These are phyloP conservation scores for Proliferodiscus dingleyae DNA, from an alignment of 2,329 filamentous ascomycete genomes.

Conservation along the genomic window DNA sequence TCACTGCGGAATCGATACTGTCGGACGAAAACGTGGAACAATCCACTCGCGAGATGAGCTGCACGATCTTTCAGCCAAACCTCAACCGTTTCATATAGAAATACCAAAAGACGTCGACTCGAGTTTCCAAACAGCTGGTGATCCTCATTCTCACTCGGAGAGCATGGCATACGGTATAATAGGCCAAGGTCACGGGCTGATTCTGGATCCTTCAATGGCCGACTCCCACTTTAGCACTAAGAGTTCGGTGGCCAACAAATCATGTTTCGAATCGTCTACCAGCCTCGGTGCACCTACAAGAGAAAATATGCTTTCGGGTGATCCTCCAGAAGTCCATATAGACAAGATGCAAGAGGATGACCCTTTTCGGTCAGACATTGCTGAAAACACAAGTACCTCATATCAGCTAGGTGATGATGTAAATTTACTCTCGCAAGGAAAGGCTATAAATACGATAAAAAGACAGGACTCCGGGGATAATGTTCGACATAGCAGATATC, in stretches of 20 bases:
- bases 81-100: background rate
- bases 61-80: background rate
- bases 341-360: background rate
- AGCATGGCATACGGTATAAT: slow-evolving; percentile 6
- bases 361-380: background rate
- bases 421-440: slow-evolving; percentile 8
- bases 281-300: too few relatives aligned
- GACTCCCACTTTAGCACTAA: too few relatives aligned
- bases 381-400: slow-evolving; percentile 19
- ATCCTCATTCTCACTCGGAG: slow-evolving; percentile 10
- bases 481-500: slow-evolving; percentile 3
- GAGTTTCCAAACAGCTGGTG: background rate
- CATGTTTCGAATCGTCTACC: too few relatives aligned
- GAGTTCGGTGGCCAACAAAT: too few relatives aligned
- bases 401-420: slow-evolving; percentile 25
- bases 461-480: slow-evolving; percentile 6
- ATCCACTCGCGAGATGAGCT: too few relatives aligned
- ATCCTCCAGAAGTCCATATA: slow-evolving; percentile 5
- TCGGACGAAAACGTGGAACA: slow-evolving; percentile 18
- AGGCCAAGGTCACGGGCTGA: too few relatives aligned
- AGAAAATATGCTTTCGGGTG: too few relatives aligned
- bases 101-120: background rate
- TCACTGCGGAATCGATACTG: slow-evolving; percentile 16
- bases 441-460: background rate
- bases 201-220: too few relatives aligned